Evolutionary conservation across 2,329 filamentous ascomycete species (phyloP), one percentile per base, ranked within the genome.

Genomic region (Lasiodiplodia citricola): DNA sequence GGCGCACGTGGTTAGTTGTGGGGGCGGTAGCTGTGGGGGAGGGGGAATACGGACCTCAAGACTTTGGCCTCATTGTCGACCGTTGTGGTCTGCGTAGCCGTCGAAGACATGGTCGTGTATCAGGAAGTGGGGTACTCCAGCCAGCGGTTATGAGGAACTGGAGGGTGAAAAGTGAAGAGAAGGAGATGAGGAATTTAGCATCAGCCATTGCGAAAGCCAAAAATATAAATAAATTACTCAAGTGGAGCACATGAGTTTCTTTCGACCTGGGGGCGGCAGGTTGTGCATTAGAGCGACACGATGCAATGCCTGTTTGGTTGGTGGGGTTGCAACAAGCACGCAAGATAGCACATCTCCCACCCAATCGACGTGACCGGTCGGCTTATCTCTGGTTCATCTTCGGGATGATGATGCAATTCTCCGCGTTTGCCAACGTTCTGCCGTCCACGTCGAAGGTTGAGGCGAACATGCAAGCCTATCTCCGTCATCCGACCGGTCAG

Each of bases 321-420:
- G 60, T 64, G 44, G 60, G 60, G 60, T 23, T 38, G 31, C 3
- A 5, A 23, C 35, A 38, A 52, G 60, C 60, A 64, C 60, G 60
- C 60, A 64, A 52, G 60, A 64, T 64, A 64, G 60, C 60, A 54
- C 44, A 38, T 25, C 47, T 23, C 41, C 47, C 28, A 21, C 16
- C 60, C 60, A 64, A 64, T 64, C 28, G n/a, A n/a, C 10, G 13
- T 11, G 11, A 6, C 41, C 58, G 18, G 18, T 51, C 60, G 60
- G 60, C 47, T 21, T 18, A 64, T 64, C 60, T 51, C 28, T 64
- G 60, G 60, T 5, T 38, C 4, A 64, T 64, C 47, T 28, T 31
- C 60, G 60, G 60, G 14, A 18, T 4, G 28, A 35, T 25, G n/a
- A 14, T 25, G n/a, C 13, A 47, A 23, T n/a, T n/a, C 37, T 8